A percentile compares a stretch with the other conserved stretches of the same genome.
Evolutionary conservation across 345 rosid genomes (phyloP).

Genomic region (Corchorus capsularis): DNA sequence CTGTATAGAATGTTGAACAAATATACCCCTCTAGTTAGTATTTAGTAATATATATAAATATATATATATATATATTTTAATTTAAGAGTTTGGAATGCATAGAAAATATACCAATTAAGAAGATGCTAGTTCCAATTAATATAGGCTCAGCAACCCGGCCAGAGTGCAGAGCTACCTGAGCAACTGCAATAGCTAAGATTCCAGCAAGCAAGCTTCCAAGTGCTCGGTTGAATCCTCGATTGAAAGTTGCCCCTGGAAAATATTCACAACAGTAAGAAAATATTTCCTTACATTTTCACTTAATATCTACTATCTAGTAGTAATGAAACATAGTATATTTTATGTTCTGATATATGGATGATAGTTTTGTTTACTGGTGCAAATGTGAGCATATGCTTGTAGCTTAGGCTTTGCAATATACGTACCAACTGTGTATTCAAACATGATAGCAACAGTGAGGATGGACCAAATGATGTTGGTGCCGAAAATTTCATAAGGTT

Average conservation of each 20-base stretch:
- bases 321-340: background rate
- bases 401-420: background rate
- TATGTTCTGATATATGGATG: slow-evolving; percentile 2
- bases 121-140: slow-evolving; percentile 60
- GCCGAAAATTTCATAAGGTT: slow-evolving; percentile 65
- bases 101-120: slow-evolving; percentile 49
- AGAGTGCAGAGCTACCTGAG: slow-evolving; percentile 42
- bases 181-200: slow-evolving; percentile 48
- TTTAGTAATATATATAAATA: too few relatives aligned
- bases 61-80: too few relatives aligned
- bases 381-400: background rate
- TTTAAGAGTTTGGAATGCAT: background rate
- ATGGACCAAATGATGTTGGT: slow-evolving; percentile 68
- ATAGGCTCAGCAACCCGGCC: slow-evolving; percentile 58
- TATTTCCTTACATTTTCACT: background rate
- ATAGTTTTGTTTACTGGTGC: background rate
- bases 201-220: slow-evolving; percentile 69
- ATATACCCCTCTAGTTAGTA: background rate
- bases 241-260: slow-evolving; percentile 60
- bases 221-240: slow-evolving; percentile 71
- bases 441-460: slow-evolving; percentile 73
- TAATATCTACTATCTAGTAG: background rate
- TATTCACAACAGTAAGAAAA: slow-evolving; percentile 4
- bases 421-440: slow-evolving; percentile 71
- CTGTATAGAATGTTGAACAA: slow-evolving; percentile 31